Conservation (phyloP, 106 monocot species). For the Amphibolis antarctica region DNA sequence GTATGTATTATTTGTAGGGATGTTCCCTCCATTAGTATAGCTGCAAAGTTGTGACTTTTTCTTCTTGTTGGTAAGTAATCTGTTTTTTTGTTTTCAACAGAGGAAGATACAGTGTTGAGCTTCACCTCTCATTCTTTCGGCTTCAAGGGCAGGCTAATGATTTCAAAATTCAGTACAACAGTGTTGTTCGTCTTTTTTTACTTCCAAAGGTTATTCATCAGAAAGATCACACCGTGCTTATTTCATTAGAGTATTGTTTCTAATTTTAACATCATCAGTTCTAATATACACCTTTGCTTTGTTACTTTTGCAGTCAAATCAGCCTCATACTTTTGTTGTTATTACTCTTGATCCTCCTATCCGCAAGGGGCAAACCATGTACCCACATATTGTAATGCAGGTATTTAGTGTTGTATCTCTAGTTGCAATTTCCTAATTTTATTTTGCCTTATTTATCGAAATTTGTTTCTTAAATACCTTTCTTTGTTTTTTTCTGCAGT, state of each 20-base stretch:
- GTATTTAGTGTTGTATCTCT: slow-evolving; percentile 13
- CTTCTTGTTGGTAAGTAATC: background rate
- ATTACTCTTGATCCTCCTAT: slow-evolving; percentile 96
- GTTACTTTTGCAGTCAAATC: slow-evolving; percentile 65
- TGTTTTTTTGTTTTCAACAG: slow-evolving; percentile 21
- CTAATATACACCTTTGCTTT: background rate
- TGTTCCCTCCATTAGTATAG: no score
- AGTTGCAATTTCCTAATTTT: background rate
- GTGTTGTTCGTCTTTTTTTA: slow-evolving; percentile 84
- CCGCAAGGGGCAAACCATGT: slow-evolving; percentile 93
- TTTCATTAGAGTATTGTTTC: background rate
- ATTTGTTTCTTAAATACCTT: background rate
- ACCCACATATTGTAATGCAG: slow-evolving; percentile 98
- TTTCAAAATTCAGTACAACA: slow-evolving; percentile 97
- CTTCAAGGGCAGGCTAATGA: slow-evolving; percentile 98
- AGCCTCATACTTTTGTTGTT: slow-evolving; percentile 96
- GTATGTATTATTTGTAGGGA: slow-evolving; percentile 12
- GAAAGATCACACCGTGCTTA: no score
- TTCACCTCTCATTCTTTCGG: slow-evolving; percentile 85
- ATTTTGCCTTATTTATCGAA: background rate
- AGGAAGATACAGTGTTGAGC: slow-evolving; percentile 91
- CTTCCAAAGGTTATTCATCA: slow-evolving; percentile 62
- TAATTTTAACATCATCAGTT: background rate
- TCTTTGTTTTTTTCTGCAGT: slow-evolving; percentile 26
- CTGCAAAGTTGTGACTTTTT: background rate